These are phyloP conservation scores for Phaeomoniella chlamydospora DNA, from an alignment of 2,329 filamentous ascomycete species.

Conservation along the genomic window DNA sequence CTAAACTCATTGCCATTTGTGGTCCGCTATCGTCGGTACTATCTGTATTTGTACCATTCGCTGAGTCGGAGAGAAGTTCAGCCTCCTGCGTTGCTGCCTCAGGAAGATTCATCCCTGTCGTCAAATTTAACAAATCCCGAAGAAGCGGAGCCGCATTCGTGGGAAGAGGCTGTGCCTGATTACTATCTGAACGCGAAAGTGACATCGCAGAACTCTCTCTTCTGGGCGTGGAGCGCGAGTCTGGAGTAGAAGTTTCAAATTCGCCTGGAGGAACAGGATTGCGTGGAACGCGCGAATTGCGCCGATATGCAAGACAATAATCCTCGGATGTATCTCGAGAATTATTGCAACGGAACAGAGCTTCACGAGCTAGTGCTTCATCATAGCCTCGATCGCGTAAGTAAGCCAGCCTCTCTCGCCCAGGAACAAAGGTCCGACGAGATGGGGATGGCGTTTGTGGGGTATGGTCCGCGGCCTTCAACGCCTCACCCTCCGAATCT, in stretches of 20 bases:
- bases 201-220: conserved; percentile 3
- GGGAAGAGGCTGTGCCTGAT: not conserved
- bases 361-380: conserved; percentile 57
- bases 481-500: conserved; percentile 58
- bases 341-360: conserved; percentile 69
- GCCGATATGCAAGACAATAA: conserved; percentile 56
- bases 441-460: conserved; percentile 29
- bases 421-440: conserved; percentile 38
- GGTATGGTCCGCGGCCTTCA: conserved; percentile 46
- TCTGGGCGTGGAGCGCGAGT: conserved; percentile 10
- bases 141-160: not conserved
- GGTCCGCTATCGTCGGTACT: not conserved
- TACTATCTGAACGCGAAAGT: conserved; percentile 2
- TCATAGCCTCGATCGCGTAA: conserved; percentile 36
- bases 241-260: conserved; percentile 9
- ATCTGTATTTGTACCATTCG: not conserved
- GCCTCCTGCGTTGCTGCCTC: not conserved
- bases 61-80: not conserved
- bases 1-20: not conserved
- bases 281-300: conserved; percentile 43
- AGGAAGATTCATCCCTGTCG: not conserved
- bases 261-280: conserved; percentile 43
- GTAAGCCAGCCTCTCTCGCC: conserved; percentile 28
- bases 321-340: conserved; percentile 44
- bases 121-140: not conserved